Conservation (phyloP, 2,329 filamentous ascomycete species). For the Fusarium sp. region DNA sequence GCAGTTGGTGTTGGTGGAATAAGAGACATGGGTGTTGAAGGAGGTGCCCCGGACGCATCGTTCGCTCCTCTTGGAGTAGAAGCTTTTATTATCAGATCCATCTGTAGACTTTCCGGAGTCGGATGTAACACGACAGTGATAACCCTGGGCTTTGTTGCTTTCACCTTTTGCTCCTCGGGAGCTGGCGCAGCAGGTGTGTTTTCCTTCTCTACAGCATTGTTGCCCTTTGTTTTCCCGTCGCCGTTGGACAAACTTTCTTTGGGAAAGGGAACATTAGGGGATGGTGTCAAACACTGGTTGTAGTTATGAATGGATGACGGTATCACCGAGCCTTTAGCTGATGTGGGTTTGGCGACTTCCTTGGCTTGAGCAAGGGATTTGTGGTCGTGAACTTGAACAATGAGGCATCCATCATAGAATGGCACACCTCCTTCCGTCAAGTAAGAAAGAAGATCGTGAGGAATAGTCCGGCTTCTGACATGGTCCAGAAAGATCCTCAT, state of each 20-base stretch:
- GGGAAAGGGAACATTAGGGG: conserved; percentile 84
- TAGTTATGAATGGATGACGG: conserved; percentile 94
- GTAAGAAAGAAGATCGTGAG: conserved; percentile 89
- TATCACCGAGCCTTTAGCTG: conserved; percentile 72
- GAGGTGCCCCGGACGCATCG: conserved; percentile 67
- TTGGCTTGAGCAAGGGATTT: conserved; percentile 75
- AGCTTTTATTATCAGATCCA: conserved; percentile 83
- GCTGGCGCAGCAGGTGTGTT: conserved; percentile 68
- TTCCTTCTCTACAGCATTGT: conserved; percentile 60
- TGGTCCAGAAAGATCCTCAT: conserved; percentile 89
- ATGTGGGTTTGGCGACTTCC: conserved; percentile 65
- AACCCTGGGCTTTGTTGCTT: conserved; percentile 68
- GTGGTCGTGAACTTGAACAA: conserved; percentile 94
- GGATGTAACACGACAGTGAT: conserved; percentile 88
- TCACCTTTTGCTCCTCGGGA: conserved; percentile 60
- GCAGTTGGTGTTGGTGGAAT: conserved; percentile 75
- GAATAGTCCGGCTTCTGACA: conserved; percentile 81
- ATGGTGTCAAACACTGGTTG: conserved; percentile 91
- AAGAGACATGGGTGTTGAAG: conserved; percentile 75
- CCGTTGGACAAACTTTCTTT: conserved; percentile 64
- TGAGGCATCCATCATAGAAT: conserved; percentile 96
- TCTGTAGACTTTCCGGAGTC: conserved; percentile 80
- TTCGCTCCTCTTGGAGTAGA: conserved; percentile 72
- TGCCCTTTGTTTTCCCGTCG: conserved; percentile 45
- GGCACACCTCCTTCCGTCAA: conserved; percentile 78